Base-by-base conservation (phyloP, 2,329 filamentous ascomycete species). In the Lachnellula occidentalis region DNA sequence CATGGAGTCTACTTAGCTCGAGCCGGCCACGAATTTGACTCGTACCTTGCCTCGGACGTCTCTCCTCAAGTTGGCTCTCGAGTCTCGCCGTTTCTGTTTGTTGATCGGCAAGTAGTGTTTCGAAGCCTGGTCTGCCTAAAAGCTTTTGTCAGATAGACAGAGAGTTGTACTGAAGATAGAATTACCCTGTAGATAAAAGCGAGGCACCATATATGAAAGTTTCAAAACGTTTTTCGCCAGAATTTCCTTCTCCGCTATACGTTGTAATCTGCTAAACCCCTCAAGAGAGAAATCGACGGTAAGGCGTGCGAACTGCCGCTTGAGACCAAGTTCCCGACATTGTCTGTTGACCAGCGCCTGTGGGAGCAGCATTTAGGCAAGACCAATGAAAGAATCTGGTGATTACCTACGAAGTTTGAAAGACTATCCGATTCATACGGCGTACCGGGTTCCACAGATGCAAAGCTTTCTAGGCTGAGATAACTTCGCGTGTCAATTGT, bases 141-240 rank as follows among this genome's bases (percentile, higher is more conserved):
- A 21, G 15, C 31, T 46, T 57, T 34, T 45, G 27, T 57, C 37
- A 57, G 48, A n/a, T 17, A 14, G 17, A 37, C 3, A 39, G 15
- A 36, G 4, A 48, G 11, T 5, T n/a, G 34, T 11, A 2, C 15
- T 19, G 17, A 8, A 21, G 15, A 50, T 49, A n/a, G 12, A 9
- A 8, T 46, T 48, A 80, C 79, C 77, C 71, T 77, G 71, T 55
- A 74, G 73, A 67, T 81, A 82, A 65, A 82, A 81, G 62, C 78
- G 80, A 4, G 79, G 79, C 53, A 83, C 77, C 68, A 82, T 74
- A 66, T 83, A 83, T 58, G 78, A 80, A 67, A 83, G 81, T 63
- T 81, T 81, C 64, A 78, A 79, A 56, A 82, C 80, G 64, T 79
- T 73, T 51, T 70, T 67, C 15, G 78, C 76, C 19, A 83, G 70